Base-by-base conservation (phyloP, 2,329 filamentous ascomycete species). In the Coleophoma crateriformis region DNA sequence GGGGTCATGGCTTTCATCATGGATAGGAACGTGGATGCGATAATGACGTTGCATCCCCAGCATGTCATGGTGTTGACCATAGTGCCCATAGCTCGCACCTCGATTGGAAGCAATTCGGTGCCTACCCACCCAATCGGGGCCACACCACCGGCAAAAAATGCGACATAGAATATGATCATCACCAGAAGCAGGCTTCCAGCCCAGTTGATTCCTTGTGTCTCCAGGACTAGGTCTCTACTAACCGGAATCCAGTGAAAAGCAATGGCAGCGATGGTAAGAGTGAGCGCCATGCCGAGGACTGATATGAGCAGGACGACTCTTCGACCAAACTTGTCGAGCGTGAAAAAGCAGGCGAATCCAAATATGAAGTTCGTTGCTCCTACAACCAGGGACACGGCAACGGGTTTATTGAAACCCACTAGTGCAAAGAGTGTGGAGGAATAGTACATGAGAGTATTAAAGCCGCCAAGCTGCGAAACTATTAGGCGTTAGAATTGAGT, bases 1-100 rank as follows among this genome's bases (percentile, higher is more conserved):
- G 73, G 72, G 0, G 73, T 76, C 50, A 70, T 72, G 6, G 61
- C 62, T 52, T 77, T 68, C 68, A 77, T 77, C 68, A 69, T 69
- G 27, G 68, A 72, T 12, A 77, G 58, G 61, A 78, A 78, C 0
- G 73, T 76, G 3, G 71, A 74, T 7, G 72, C 64, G 42, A 77
- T 69, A 48, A 78, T 75, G 51, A 78, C 68, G 56, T 77, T 76
- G 48, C 62, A 68, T 10, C 67, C 69, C 73, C 71, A 74, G 59
- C 65, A 70, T 5, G 68, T 71, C 55, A 72, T 69, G 4, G 73
- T 75, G 41, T 74, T 64, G 66, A 74, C 62, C 71, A 76, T 76
- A 0, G 71, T 76, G 41, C 67, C 74, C 51, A 71, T 60, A 7
- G 72, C 72, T n/a, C 74, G 65, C 13, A 76, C 71, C 47, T 76